Evolutionary conservation across 1,284 basidiomycete genomes (phyloP).

Genomic region (Sanghuangporus sanghuang): DNA sequence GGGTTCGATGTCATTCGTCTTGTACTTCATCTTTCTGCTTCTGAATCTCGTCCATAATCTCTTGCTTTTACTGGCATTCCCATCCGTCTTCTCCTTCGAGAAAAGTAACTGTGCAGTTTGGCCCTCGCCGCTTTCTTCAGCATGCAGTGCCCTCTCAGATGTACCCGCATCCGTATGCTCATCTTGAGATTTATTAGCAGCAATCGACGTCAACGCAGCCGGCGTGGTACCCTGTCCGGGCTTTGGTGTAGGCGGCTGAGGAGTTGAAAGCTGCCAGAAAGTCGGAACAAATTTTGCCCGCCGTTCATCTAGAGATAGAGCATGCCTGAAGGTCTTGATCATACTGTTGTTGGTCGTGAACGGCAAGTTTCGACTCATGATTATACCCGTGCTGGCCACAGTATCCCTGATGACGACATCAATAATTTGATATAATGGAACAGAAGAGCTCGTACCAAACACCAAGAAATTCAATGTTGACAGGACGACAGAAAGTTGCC

Average conservation of each 20-base stretch:
- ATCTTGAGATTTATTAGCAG: background rate
- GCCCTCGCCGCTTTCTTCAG: background rate
- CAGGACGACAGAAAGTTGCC: slow-evolving; percentile 53
- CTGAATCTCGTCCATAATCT: background rate
- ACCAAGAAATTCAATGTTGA: slow-evolving; percentile 59
- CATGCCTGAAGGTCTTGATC: slow-evolving; percentile 58
- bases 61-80: background rate
- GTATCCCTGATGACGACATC: slow-evolving; percentile 47
- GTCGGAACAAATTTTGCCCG: slow-evolving; percentile 51
- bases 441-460: slow-evolving; percentile 45
- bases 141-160: background rate
- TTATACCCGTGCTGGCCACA: slow-evolving; percentile 57
- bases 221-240: background rate
- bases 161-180: background rate
- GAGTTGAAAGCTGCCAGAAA: slow-evolving; percentile 35
- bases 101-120: background rate
- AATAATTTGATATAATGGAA: background rate
- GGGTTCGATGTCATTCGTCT: background rate
- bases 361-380: slow-evolving; percentile 51
- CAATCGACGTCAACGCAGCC: background rate
- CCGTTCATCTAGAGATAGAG: slow-evolving; percentile 60
- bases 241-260: background rate
- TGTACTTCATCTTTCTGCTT: background rate
- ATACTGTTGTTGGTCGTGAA: slow-evolving; percentile 54
- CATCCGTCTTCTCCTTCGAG: background rate